These are phyloP conservation scores for Colletotrichum gigasporum DNA, from an alignment of 2,329 filamentous ascomycete genomes.

Conservation along the genomic window DNA sequence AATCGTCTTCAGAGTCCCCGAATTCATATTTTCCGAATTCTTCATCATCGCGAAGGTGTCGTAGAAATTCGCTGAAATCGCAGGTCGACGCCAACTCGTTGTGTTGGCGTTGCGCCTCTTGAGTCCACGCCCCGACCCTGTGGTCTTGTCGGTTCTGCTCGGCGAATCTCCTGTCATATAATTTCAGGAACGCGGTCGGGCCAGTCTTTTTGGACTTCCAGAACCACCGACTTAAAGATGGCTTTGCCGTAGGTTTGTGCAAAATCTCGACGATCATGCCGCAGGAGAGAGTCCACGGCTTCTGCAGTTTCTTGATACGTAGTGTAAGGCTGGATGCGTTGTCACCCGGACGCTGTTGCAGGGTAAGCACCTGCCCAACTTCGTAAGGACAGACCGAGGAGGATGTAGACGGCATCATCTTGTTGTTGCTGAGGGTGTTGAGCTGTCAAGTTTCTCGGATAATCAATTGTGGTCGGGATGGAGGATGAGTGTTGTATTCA, in stretches of 20 bases:
- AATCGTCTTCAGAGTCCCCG: too few relatives aligned
- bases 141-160: constrained; percentile 29
- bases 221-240: too few relatives aligned
- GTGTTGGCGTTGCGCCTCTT: not conserved
- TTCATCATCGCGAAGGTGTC: not conserved
- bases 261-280: constrained; percentile 35
- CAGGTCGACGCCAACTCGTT: not conserved
- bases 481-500: too few relatives aligned
- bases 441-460: too few relatives aligned
- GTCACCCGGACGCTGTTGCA: too few relatives aligned
- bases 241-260: not conserved
- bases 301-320: not conserved
- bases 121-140: constrained; percentile 26
- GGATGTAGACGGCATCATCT: too few relatives aligned
- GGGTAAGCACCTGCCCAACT: too few relatives aligned
- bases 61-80: not conserved
- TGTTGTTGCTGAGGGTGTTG: too few relatives aligned
- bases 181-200: constrained; percentile 34
- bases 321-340: not conserved
- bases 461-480: too few relatives aligned
- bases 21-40: constrained; percentile 12
- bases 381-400: too few relatives aligned
- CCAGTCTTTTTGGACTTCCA: not conserved
- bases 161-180: constrained; percentile 36
- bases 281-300: constrained; percentile 30